Evolutionary conservation across 192 early-diverging fungal genomes (phyloP).

Genomic region (Phlyctochytrium bullatum): DNA sequence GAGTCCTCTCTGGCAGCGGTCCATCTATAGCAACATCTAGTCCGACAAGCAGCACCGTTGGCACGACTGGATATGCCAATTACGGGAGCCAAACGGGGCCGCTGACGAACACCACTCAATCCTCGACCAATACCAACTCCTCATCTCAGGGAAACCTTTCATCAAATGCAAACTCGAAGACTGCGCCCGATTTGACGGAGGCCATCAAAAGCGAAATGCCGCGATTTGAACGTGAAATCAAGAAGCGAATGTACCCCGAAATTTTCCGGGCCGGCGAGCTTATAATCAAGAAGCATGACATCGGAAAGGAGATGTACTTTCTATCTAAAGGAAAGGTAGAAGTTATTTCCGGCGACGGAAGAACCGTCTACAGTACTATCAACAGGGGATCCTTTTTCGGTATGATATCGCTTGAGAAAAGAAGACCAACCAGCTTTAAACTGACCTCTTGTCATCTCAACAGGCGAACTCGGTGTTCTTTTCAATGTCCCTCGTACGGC

Average conservation of each 20-base stretch:
- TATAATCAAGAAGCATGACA: constrained; percentile 42
- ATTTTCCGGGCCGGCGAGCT: constrained; percentile 35
- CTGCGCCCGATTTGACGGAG: not conserved
- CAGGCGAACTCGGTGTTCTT: constrained; percentile 47
- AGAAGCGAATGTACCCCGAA: constrained; percentile 32
- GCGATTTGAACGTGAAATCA: constrained; percentile 35
- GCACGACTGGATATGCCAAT: too few relatives aligned
- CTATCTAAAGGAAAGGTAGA: constrained; percentile 43
- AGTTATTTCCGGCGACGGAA: constrained; percentile 38
- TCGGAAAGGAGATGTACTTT: constrained; percentile 50
- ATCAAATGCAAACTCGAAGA: too few relatives aligned
- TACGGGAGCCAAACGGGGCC: too few relatives aligned
- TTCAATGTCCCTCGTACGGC: constrained; percentile 48
- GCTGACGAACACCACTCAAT: too few relatives aligned
- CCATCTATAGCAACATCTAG: too few relatives aligned
- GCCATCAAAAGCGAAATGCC: constrained; percentile 36
- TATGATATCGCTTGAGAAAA: constrained; percentile 15
- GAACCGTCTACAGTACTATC: constrained; percentile 34
- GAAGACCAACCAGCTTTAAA: not conserved
- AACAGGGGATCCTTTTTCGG: constrained; percentile 46
- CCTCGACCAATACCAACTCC: too few relatives aligned
- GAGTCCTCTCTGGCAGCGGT: too few relatives aligned
- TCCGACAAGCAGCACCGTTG: too few relatives aligned
- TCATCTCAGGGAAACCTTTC: too few relatives aligned
- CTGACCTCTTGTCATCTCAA: constrained; percentile 6